phyloP scores from a whole-genome alignment of 352 stramenopile genomes.

The Pythium brassicae region DNA sequence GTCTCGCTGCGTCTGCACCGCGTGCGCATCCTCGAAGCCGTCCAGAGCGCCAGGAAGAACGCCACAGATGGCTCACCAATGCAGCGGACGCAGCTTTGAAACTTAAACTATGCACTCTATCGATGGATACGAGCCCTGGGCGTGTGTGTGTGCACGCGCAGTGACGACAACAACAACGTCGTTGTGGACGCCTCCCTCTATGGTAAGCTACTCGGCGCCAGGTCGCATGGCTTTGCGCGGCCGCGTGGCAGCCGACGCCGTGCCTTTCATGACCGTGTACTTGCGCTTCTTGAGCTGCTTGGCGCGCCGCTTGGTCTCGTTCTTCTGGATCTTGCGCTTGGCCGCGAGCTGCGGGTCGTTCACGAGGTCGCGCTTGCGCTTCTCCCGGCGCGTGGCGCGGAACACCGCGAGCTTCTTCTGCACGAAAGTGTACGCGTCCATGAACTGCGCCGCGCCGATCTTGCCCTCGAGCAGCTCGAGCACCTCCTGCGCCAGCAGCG shows the following conservation, averaged over 20 bases:
- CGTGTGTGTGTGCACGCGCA: too few species aligned
- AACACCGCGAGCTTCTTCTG: slow-evolving; percentile 75
- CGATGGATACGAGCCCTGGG: too few species aligned
- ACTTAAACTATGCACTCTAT: slow-evolving; percentile 8
- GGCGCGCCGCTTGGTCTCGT: slow-evolving; percentile 71
- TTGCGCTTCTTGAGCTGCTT: slow-evolving; percentile 90
- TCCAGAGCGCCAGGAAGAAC: slow-evolving; percentile 6
- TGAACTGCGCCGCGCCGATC: slow-evolving; percentile 62
- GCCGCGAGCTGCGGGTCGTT: slow-evolving; percentile 69
- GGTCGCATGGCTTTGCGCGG: slow-evolving; percentile 58
- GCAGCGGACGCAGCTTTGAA: neutral
- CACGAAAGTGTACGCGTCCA: slow-evolving; percentile 82
- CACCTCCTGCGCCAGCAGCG: slow-evolving; percentile 77
- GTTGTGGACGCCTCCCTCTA: neutral
- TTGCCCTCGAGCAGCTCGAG: slow-evolving; percentile 83
- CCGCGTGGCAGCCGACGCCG: slow-evolving; percentile 49
- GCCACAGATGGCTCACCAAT: neutral
- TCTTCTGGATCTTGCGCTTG: slow-evolving; percentile 82
- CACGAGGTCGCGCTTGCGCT: slow-evolving; percentile 77
- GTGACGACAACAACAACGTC: neutral
- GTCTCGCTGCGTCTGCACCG: slow-evolving; percentile 65
- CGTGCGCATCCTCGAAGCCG: slow-evolving; percentile 55
- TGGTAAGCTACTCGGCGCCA: slow-evolving; percentile 55
- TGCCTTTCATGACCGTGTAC: slow-evolving; percentile 80
- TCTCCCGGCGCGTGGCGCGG: slow-evolving; percentile 63